A percentile compares a stretch with the other conserved stretches of the same genome.
Conservation (phyloP, 2,329 filamentous ascomycete genomes). For the Neoarthrinium moseri region DNA sequence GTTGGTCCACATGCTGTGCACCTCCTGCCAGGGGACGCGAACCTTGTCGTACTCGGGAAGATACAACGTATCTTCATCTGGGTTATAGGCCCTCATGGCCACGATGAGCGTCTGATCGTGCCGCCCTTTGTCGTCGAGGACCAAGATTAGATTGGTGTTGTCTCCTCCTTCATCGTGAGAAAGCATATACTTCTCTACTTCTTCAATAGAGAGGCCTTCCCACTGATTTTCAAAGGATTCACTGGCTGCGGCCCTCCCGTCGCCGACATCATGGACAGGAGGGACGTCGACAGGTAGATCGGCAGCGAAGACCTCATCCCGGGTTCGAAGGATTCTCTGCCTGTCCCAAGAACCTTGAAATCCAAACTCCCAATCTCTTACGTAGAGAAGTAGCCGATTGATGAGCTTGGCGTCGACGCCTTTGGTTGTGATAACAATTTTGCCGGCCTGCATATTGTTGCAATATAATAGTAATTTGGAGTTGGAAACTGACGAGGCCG, state of each 20-base stretch:
- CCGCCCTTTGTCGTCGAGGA: background rate
- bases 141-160: background rate
- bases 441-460: too few species aligned
- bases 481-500: too few species aligned
- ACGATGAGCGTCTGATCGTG: background rate
- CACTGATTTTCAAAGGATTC: background rate
- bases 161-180: background rate
- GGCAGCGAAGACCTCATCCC: background rate
- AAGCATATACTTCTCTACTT: background rate
- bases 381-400: background rate
- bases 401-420: background rate
- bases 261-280: too few species aligned
- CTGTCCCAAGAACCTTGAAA: background rate
- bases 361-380: background rate
- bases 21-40: background rate
- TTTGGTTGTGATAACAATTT: background rate
- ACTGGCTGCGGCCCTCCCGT: too few species aligned
- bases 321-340: background rate
- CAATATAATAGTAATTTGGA: too few species aligned
- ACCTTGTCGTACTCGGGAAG: background rate
- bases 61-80: background rate
- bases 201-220: background rate
- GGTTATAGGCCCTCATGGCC: background rate
- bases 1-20: background rate
- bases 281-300: background rate